Evolutionary conservation across 2,329 filamentous ascomycete species (phyloP).

Genomic region (Pezicula radicicola): DNA sequence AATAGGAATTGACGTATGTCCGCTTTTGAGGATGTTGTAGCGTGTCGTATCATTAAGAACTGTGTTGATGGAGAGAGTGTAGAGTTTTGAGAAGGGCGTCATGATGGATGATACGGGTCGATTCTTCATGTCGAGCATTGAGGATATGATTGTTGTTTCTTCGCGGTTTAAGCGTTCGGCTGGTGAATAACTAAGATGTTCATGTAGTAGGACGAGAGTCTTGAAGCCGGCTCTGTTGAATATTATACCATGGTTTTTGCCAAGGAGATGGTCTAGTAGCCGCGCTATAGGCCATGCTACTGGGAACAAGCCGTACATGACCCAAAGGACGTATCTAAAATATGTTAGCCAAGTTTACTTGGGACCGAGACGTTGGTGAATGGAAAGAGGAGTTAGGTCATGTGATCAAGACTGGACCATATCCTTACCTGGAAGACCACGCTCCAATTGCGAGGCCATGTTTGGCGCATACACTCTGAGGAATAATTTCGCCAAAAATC

Average conservation of each 20-base stretch:
- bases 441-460: constrained; percentile 92
- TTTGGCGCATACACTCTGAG: constrained; percentile 91
- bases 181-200: constrained; percentile 8
- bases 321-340: constrained; percentile 56
- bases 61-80: constrained; percentile 86
- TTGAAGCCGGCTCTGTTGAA: constrained; percentile 98
- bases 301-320: constrained; percentile 89
- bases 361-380: constrained; percentile 47
- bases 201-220: constrained; percentile 85
- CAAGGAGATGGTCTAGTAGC: constrained; percentile 85
- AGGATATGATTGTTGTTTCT: constrained; percentile 95
- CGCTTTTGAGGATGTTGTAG: constrained; percentile 84
- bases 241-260: constrained; percentile 87
- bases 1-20: constrained; percentile 91
- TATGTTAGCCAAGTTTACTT: neutral
- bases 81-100: constrained; percentile 95
- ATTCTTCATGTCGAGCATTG: constrained; percentile 89
- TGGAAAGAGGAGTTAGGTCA: constrained; percentile 53
- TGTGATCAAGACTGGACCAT: neutral
- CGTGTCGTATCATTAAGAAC: constrained; percentile 88
- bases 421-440: constrained; percentile 35
- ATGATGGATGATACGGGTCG: constrained; percentile 91
- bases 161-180: constrained; percentile 84
- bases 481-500: constrained; percentile 93
- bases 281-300: constrained; percentile 92